A percentile compares a stretch with the other conserved stretches of the same genome.
These are phyloP conservation scores for Tritrichomonas musculus DNA, from an alignment of 208 protist species.

Conservation along the genomic window DNA sequence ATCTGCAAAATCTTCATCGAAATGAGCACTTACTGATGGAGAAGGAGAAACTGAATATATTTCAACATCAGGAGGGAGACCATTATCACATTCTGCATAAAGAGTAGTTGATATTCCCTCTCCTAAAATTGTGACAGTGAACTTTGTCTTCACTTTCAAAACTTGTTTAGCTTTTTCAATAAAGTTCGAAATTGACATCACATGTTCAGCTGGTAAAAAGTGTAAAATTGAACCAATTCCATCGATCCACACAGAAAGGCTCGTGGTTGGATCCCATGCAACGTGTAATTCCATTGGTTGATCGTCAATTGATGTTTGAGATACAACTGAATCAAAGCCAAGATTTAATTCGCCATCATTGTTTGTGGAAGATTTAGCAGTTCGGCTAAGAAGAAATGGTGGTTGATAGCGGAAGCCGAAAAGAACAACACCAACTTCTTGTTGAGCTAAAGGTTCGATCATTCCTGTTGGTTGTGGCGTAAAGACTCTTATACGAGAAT, in stretches of 20 bases:
- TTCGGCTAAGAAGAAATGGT: neutral
- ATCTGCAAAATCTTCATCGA: neutral
- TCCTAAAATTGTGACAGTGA: neutral
- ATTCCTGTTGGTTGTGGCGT: neutral
- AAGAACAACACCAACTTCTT: neutral
- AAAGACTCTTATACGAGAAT: neutral
- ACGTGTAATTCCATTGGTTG: neutral
- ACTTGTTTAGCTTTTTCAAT: neutral
- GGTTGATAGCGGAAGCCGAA: slow-evolving; percentile 24
- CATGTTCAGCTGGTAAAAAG: neutral
- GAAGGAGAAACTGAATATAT: neutral
- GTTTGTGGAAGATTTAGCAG: neutral
- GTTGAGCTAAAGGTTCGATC: neutral
- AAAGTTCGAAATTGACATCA: neutral
- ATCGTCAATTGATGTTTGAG: no score
- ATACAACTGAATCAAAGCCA: no score
- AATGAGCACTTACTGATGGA: neutral
- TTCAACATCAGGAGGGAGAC: neutral
- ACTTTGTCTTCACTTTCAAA: neutral
- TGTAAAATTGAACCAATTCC: slow-evolving; percentile 8
- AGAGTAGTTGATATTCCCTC: neutral
- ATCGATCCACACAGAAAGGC: neutral
- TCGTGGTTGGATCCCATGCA: neutral
- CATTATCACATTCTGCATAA: neutral
- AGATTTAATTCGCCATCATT: neutral